phyloP scores from a whole-genome alignment of 75 land plant genomes.

The Chamaecyparis obtusa region DNA sequence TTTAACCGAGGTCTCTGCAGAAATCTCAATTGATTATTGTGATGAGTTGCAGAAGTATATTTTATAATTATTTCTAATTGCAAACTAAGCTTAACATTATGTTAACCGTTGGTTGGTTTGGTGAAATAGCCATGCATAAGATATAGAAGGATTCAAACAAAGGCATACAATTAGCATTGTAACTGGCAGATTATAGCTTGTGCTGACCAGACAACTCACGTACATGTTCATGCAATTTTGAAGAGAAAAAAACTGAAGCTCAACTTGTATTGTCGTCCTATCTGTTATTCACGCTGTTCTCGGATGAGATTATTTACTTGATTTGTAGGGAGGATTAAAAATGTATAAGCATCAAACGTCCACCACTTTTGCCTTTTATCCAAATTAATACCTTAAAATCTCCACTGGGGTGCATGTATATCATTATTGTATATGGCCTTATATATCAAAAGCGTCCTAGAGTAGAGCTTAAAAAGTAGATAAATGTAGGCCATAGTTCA shows the following conservation, averaged over 20 bases:
- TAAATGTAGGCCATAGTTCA: too few species aligned
- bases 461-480: too few species aligned
- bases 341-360: not conserved
- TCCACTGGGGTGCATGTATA: not conserved
- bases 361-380: not conserved
- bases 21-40: too few species aligned
- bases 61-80: not conserved
- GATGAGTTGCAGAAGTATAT: too few species aligned
- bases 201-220: not conserved
- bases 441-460: too few species aligned
- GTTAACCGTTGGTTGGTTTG: not conserved
- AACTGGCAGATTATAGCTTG: not conserved
- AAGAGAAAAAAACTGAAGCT: not conserved
- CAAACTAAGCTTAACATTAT: not conserved
- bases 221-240: not conserved
- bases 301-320: not conserved
- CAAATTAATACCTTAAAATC: not conserved
- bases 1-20: too few species aligned
- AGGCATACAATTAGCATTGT: not conserved
- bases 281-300: too few species aligned
- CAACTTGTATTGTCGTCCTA: not conserved
- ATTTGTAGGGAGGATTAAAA: not conserved
- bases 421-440: too few species aligned
- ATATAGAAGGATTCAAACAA: not conserved
- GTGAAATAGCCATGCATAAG: not conserved